These are phyloP conservation scores for Suhomyces canberraensis DNA, from an alignment of 805 yeast genomes.

Conservation along the genomic window DNA sequence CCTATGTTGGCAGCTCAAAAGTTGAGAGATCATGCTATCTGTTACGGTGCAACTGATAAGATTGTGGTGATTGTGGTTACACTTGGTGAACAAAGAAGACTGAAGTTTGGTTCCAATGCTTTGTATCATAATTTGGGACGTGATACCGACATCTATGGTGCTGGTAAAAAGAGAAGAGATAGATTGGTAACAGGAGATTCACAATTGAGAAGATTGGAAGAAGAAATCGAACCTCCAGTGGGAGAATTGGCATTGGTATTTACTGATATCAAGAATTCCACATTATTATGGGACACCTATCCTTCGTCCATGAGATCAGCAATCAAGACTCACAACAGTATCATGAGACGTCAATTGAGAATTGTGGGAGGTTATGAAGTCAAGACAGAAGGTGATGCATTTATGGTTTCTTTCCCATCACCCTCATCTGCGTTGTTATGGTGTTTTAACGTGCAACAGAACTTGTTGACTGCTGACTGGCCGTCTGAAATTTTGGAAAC, in stretches of 20 bases:
- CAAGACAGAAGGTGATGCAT: constrained; percentile 98
- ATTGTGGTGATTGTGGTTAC: constrained; percentile 79
- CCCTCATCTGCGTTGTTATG: constrained; percentile 87
- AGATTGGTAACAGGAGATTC: constrained; percentile 63
- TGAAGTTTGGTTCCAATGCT: constrained; percentile 25
- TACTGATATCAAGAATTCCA: constrained; percentile 95
- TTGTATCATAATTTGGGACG: constrained; percentile 39
- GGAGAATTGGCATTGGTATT: constrained; percentile 95
- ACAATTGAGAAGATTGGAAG: constrained; percentile 74
- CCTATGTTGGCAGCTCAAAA: constrained; percentile 92
- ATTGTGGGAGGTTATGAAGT: constrained; percentile 97
- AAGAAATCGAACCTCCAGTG: constrained; percentile 90
- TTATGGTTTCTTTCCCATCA: constrained; percentile 94
- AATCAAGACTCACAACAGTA: constrained; percentile 86
- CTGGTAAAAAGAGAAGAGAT: constrained; percentile 43
- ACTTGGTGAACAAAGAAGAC: constrained; percentile 49
- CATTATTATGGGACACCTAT: constrained; percentile 87
- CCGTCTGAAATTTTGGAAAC: constrained; percentile 86
- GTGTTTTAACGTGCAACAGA: constrained; percentile 92
- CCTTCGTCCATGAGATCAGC: constrained; percentile 97
- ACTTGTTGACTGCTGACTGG: constrained; percentile 83
- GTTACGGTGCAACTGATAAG: constrained; percentile 83
- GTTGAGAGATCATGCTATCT: constrained; percentile 87
- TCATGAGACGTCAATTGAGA: constrained; percentile 90
- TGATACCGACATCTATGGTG: constrained; percentile 31